Evolutionary conservation across 176 grass and related monocot genomes (phyloP), one percentile per base, ranked within the genome.

Genomic region (Triticum timopheevii): DNA sequence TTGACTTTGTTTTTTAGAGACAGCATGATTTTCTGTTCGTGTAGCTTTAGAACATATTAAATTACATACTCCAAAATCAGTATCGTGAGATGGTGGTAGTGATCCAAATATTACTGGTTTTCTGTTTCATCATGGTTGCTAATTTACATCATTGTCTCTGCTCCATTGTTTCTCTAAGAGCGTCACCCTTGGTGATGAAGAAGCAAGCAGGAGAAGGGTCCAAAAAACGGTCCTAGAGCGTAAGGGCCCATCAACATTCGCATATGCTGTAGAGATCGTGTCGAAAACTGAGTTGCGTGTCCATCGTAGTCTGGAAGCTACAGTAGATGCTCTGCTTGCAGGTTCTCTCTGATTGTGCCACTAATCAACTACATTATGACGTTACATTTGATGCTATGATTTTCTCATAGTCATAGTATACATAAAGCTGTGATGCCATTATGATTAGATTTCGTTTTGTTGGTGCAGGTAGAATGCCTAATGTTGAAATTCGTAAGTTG

Each of bases 151-250:
- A 17, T 80, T 74, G 11, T 85, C 13, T 67, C 25, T 89, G 38
- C 8, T 83, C 1, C 38, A 66, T 80, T 84, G 3, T 83, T 33
- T 81, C 4, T 80, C 39, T 82, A 87, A 95, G 93, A 98, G 84
- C 44, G 96, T 98, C 77, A 95, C 93, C 33, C 87, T 98, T 84
- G 93, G 93, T 68, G 96, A 98, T 61, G 93, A 96, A 90, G 93
- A 98, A 90, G 93, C 96, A 38, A 94, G 44, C 50, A 73, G 92
- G 79, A 95, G 96, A 92, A 94, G 96, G 20, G 93, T 88, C 44
- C 96, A 91, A 62, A 98, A 98, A 76, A 96, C 96, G 73, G 88
- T 98, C 35, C 86, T 92, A 35, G 96, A 96, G 35, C 80, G 96
- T 35, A 90, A 93, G 80, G 96, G 93, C 50, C 92, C 96, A 40